phyloP scores from a whole-genome alignment of 2,329 filamentous ascomycete genomes.

The Alternaria triticimaculans region DNA sequence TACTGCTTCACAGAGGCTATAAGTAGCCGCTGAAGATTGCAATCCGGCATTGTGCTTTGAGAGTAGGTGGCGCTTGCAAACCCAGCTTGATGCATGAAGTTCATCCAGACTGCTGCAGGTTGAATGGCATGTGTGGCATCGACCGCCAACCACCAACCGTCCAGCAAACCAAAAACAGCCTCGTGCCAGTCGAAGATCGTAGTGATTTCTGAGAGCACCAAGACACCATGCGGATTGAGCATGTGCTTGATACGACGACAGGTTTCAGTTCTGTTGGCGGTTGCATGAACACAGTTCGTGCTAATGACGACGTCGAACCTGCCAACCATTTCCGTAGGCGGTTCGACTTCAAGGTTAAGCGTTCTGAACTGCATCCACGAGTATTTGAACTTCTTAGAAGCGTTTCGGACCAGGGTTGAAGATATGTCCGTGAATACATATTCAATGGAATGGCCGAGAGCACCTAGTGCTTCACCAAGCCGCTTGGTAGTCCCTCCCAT shows the following conservation, averaged over 20 bases:
- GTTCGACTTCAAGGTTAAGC: slow-evolving; percentile 35
- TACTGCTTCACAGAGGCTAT: slow-evolving; percentile 6
- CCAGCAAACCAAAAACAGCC: slow-evolving; percentile 26
- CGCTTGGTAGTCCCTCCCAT: slow-evolving; percentile 48
- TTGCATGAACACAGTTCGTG: slow-evolving; percentile 34
- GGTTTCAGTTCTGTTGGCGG: slow-evolving; percentile 11
- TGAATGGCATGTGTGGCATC: slow-evolving; percentile 15
- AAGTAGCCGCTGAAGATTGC: slow-evolving; percentile 9
- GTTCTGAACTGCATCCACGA: slow-evolving; percentile 41
- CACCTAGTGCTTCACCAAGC: slow-evolving; percentile 9
- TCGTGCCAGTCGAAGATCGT: slow-evolving; percentile 23
- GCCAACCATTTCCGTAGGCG: background rate
- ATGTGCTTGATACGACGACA: slow-evolving; percentile 9
- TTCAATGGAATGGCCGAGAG: slow-evolving; percentile 25
- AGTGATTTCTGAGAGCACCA: slow-evolving; percentile 25
- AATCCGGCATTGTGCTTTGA: slow-evolving; percentile 1
- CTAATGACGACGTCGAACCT: slow-evolving; percentile 19
- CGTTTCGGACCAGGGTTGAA: slow-evolving; percentile 45
- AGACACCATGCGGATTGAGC: slow-evolving; percentile 16
- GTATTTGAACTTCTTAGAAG: slow-evolving; percentile 36
- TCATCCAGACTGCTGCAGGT: slow-evolving; percentile 11
- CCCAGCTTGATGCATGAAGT: slow-evolving; percentile 11
- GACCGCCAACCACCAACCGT: slow-evolving; percentile 33
- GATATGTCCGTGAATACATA: slow-evolving; percentile 53
- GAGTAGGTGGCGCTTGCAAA: slow-evolving; percentile 12